These are phyloP conservation scores for Pulicaria dysenterica DNA, from an alignment of 129 eudicot species.

Conservation along the genomic window DNA sequence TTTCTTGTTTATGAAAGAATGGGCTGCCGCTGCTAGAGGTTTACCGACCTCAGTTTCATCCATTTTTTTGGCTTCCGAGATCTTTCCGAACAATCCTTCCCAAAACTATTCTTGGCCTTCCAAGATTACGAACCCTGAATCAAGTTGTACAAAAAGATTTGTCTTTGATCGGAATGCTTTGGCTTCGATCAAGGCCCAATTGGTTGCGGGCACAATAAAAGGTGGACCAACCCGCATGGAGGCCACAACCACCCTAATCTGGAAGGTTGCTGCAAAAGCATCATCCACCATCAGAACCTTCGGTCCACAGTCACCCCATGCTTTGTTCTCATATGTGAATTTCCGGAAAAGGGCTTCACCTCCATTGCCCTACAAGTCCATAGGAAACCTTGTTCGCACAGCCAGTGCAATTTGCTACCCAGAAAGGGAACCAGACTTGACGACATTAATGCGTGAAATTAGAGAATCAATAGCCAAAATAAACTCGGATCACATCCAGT, in stretches of 20 bases:
- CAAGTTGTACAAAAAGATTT: conserved; percentile 9
- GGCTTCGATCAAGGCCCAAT: not conserved
- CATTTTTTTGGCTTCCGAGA: not conserved
- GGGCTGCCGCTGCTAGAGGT: conserved; percentile 29
- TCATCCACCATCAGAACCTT: conserved; percentile 10
- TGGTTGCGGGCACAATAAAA: not conserved
- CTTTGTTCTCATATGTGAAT: conserved; percentile 13
- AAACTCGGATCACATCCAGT: not conserved
- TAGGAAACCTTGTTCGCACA: conserved; percentile 10
- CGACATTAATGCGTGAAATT: conserved; percentile 13
- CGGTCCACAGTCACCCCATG: conserved; percentile 15
- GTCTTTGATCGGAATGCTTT: not conserved
- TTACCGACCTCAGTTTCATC: not conserved
- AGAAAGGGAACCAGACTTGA: not conserved
- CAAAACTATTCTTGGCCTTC: conserved; percentile 9
- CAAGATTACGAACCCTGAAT: not conserved
- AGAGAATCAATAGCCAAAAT: conserved; percentile 5
- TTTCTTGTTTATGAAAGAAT: conserved; percentile 27
- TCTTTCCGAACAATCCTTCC: conserved; percentile 21
- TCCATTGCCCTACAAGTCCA: conserved; percentile 1
- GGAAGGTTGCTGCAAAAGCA: conserved; percentile 24
- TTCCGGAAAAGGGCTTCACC: conserved; percentile 29
- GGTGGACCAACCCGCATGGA: conserved; percentile 23
- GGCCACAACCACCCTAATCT: conserved; percentile 13
- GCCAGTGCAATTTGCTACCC: conserved; percentile 10